Evolutionary conservation across 257 asterid genomes (phyloP), one percentile per base, ranked within the genome.

Genomic region (Voacanga thouarsii): DNA sequence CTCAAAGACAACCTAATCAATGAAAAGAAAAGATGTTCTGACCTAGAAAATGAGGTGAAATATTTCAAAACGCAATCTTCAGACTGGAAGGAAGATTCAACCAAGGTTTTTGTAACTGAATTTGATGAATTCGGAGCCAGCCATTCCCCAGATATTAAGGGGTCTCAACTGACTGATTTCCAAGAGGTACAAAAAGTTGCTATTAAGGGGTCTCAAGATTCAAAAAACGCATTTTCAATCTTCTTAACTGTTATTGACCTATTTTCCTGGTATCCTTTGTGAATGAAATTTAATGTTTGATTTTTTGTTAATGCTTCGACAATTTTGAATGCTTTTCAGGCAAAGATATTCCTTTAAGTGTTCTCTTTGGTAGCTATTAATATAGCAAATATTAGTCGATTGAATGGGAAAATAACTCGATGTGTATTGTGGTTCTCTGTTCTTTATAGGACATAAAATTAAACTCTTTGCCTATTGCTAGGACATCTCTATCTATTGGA

Each of bases 21-120:
- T 63, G 96, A 90, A 84, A 77, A 82, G 84, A 77, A 18, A 80
- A 86, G 86, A 79, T 69, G 82, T 55, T 24, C 78, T 74, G 89
- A 90, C 66, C 85, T 92, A 80, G 94, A 91, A 84, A 87, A 77
- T 73, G 89, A 86, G 79, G 84, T 93, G 79, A 76, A 84, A 63
- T 90, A 86, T 81, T 85, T 86, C 80, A 88, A 84, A 82, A 72
- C 75, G 50, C 81, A 44, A 71, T 84, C 79, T 80, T 83, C 81
- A 67, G 84, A 83, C 73, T 23, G 61, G 78, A 70, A 51, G 60
- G 78, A 83, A 77, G 80, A 82, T 81, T 86, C 86, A 71, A 53
- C 75, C 16, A 75, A 44, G 80, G 82, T 67, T 63, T 69, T 74
- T 75, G 70, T 78, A 49, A 65, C 49, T 82, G 77, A 83, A 74